A percentile compares a stretch with the other conserved stretches of the same genome.
phyloP scores from a whole-genome alignment of 495 filamentous ascomycete genomes.

The Penicillium coprophilum region DNA sequence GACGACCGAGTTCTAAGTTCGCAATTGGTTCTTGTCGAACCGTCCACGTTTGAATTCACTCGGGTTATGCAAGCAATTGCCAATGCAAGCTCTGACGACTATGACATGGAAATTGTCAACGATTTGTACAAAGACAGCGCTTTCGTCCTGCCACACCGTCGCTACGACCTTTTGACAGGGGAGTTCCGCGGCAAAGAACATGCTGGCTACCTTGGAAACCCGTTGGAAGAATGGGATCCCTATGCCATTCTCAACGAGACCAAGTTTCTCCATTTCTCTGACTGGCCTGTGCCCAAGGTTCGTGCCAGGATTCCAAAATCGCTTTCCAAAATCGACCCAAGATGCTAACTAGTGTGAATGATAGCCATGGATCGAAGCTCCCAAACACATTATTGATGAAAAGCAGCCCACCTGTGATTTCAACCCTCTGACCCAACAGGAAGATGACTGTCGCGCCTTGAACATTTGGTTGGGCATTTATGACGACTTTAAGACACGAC shows the following conservation, averaged over 20 bases:
- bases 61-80: conserved; percentile 44
- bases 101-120: conserved; percentile 55
- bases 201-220: neutral
- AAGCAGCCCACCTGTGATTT: too few relatives aligned
- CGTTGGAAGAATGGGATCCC: neutral
- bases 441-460: too few relatives aligned
- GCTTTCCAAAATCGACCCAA: too few relatives aligned
- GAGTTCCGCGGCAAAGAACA: neutral
- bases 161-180: neutral
- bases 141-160: neutral
- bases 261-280: neutral
- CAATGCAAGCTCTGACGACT: conserved; percentile 33
- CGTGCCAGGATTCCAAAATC: too few relatives aligned
- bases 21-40: conserved; percentile 57
- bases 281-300: conserved; percentile 1
- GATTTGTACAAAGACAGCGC: neutral
- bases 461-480: too few relatives aligned
- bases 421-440: too few relatives aligned
- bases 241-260: neutral
- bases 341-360: too few relatives aligned
- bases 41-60: conserved; percentile 46
- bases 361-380: too few relatives aligned
- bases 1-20: conserved; percentile 48
- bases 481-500: too few relatives aligned
- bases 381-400: too few relatives aligned